These are phyloP conservation scores for Fraxinus greggii DNA, from an alignment of 305 asterid species.

Conservation along the genomic window DNA sequence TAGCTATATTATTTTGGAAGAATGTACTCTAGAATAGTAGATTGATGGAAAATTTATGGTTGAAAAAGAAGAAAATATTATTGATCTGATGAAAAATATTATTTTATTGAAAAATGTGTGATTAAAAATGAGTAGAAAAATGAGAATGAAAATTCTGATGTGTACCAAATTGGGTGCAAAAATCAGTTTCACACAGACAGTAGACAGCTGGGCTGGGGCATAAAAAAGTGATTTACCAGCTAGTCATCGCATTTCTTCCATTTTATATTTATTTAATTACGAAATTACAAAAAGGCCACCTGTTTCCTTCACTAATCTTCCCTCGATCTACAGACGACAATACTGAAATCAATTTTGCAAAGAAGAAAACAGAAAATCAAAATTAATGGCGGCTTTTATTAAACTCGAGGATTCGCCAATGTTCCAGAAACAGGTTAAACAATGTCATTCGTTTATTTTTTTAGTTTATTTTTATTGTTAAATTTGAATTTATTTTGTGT, in stretches of 20 bases:
- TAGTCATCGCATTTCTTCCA: background rate
- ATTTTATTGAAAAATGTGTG: too few species aligned
- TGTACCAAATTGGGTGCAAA: too few species aligned
- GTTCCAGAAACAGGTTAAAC: slow-evolving; percentile 82
- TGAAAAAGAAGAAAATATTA: too few species aligned
- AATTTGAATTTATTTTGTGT: background rate
- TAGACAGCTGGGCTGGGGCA: background rate
- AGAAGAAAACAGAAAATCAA: slow-evolving; percentile 2
- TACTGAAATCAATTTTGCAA: background rate
- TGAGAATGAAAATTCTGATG: too few species aligned
- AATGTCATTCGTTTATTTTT: background rate
- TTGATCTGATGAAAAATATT: too few species aligned
- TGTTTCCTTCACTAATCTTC: background rate
- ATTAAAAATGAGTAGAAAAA: too few species aligned
- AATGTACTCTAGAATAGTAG: too few species aligned
- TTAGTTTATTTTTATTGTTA: background rate
- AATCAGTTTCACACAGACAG: background rate
- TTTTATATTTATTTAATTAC: background rate
- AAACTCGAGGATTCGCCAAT: slow-evolving; percentile 95
- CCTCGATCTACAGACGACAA: background rate
- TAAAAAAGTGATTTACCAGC: background rate
- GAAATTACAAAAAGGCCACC: background rate
- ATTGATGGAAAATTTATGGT: too few species aligned
- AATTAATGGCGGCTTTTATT: slow-evolving; percentile 68
- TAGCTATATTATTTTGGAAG: too few species aligned